Evolutionary conservation across 768 basidiomycete genomes (phyloP).

Genomic region (Jaapia argillacea): DNA sequence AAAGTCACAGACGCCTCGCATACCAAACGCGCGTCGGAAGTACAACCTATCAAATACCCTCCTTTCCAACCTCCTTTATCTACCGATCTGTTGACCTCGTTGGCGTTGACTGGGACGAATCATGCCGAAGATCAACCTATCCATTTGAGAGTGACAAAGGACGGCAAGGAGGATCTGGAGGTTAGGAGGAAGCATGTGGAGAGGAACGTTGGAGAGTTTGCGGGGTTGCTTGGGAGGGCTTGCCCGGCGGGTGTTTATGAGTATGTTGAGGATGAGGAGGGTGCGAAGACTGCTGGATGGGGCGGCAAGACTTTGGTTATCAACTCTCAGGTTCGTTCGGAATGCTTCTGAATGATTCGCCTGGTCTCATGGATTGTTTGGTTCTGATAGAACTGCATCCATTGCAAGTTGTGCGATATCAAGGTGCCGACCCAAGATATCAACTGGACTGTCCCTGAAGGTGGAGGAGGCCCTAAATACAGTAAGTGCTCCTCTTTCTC

Average conservation of each 20-base stretch:
- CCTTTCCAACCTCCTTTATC: conserved; percentile 81
- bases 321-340: conserved; percentile 81
- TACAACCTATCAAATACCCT: conserved; percentile 78
- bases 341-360: neutral
- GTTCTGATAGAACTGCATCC: conserved; percentile 69
- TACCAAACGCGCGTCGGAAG: conserved; percentile 58
- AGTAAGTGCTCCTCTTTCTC: conserved; percentile 38
- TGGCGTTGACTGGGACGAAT: conserved; percentile 88
- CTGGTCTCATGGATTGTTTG: conserved; percentile 13
- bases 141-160: conserved; percentile 63
- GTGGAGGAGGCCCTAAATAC: conserved; percentile 94
- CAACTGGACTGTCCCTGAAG: conserved; percentile 94
- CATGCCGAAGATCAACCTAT: conserved; percentile 95
- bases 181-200: conserved; percentile 57
- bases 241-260: conserved; percentile 98
- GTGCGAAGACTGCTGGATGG: conserved; percentile 45
- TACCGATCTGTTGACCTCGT: conserved; percentile 86
- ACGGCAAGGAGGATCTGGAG: conserved; percentile 19
- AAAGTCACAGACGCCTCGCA: conserved; percentile 51
- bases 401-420: conserved; percentile 94
- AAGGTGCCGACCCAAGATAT: conserved; percentile 97
- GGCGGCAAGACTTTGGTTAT: conserved; percentile 86
- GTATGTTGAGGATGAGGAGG: conserved; percentile 70
- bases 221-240: conserved; percentile 77
- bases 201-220: conserved; percentile 70